phyloP scores from a whole-genome alignment of 441 rosid species.

The Hypseocharis bilobata region DNA sequence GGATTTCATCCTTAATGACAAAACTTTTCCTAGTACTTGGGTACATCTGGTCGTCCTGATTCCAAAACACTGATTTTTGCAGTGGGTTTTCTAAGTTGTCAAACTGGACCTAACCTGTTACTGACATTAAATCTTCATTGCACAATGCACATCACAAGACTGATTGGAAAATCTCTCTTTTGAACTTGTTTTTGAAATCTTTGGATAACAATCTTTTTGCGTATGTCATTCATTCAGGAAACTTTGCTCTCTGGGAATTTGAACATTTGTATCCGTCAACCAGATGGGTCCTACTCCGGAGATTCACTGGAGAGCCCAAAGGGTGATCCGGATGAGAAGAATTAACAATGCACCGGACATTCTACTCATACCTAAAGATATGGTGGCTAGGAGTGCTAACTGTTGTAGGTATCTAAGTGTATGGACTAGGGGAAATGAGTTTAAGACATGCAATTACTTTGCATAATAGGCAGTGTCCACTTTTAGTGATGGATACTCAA shows the following conservation, averaged over 20 bases:
- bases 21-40: background rate
- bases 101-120: background rate
- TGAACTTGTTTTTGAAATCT: constrained; percentile 1
- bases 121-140: background rate
- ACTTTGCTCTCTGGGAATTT: constrained; percentile 49
- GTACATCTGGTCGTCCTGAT: background rate
- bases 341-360: constrained; percentile 25
- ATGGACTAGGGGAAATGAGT: constrained; percentile 36
- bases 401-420: constrained; percentile 38
- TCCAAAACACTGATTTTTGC: background rate
- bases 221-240: constrained; percentile 44
- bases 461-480: constrained; percentile 36
- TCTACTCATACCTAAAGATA: constrained; percentile 22
- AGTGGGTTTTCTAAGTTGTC: background rate
- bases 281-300: constrained; percentile 68
- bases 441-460: constrained; percentile 22
- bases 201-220: constrained; percentile 7
- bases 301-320: constrained; percentile 50
- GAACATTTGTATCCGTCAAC: constrained; percentile 53
- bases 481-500: constrained; percentile 32
- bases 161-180: background rate
- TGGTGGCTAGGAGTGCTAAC: constrained; percentile 38
- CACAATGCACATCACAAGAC: background rate
- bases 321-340: constrained; percentile 35
- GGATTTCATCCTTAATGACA: background rate